Evolutionary conservation across 805 yeast genomes (phyloP), one percentile per base, ranked within the genome.

Genomic region (Candida railenensis): DNA sequence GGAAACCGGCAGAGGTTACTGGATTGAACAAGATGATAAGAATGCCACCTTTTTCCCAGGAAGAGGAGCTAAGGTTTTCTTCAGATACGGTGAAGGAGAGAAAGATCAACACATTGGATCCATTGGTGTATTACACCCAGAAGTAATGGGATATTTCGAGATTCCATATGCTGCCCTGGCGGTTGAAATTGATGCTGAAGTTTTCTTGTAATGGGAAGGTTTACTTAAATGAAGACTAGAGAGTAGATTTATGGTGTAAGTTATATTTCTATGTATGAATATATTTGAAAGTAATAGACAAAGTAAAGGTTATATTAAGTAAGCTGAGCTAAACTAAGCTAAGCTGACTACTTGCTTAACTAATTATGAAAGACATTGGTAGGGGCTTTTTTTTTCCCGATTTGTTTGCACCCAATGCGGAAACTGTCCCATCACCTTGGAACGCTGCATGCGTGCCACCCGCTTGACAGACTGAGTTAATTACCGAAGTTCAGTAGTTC

Each of bases 61-160:
- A 37, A 86, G 99, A 75, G 97, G 97, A 51, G 99, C 99, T 44
- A 84, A 81, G 61, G 78, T 94, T 52, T 80, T 77, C 70, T 87
- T 83, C 71, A 82, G 95, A 75, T 70, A 76, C 47, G 77, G 71
- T 48, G 80, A 79, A 48, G 85, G 81, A 49, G 85, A 69, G 30
- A 73, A 77, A 36, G 79, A 77, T 14, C 66, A 76, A 56, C 77
- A 71, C 47, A 77, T 91, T 58, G 99, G 99, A 54, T 73, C 82
- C 40, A 75, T 94, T 55, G 99, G 99, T 68, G 97, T 90, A 48
- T 76, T 94, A 58, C 99, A 94, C 67, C 99, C 99, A 32, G 89
- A 85, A 62, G 99, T 94, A 44, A 77, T 92, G 77, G 78, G 78
- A 51, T 73, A 78, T 61, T 94, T 91, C 62, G 97, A 90, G 54